Evolutionary conservation across 306 rosid species (phyloP).

Genomic region (Myrica gale): DNA sequence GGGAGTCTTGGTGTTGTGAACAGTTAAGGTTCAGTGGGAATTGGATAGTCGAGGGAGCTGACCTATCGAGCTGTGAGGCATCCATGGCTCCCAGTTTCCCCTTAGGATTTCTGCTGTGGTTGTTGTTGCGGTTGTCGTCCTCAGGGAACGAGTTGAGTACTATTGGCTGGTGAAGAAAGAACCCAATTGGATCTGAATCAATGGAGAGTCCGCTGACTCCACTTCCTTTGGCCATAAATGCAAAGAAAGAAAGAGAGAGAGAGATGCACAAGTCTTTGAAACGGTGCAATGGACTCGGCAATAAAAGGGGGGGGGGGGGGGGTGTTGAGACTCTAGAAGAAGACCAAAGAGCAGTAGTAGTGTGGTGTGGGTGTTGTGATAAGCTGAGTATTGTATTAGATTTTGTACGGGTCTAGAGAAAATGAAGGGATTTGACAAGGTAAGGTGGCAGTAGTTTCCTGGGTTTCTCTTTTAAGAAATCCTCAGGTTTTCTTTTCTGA

Average conservation of each 20-base stretch:
- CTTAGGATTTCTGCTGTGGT: background rate
- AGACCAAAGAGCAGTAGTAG: conserved; percentile 29
- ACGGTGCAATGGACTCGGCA: conserved; percentile 73
- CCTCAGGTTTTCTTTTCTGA: background rate
- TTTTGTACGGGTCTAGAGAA: background rate
- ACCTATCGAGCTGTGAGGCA: conserved; percentile 2
- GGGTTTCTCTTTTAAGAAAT: background rate
- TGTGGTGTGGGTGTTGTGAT: background rate
- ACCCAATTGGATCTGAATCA: conserved; percentile 74
- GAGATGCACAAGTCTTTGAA: conserved; percentile 37
- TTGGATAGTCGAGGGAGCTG: conserved; percentile 36
- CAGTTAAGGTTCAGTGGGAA: conserved; percentile 59
- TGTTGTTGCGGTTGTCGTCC: conserved; percentile 22
- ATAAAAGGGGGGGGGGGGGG: conserved; percentile 48
- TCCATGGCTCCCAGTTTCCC: conserved; percentile 38
- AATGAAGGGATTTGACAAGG: background rate
- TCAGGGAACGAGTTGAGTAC: conserved; percentile 71
- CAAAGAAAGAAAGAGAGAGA: conserved; percentile 26
- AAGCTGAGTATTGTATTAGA: background rate
- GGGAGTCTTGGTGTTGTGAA: conserved; percentile 22
- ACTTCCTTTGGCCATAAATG: conserved; percentile 62
- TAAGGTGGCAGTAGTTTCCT: background rate
- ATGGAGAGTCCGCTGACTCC: conserved; percentile 83
- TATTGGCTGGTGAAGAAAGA: conserved; percentile 49
- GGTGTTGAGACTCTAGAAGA: conserved; percentile 45